Percentiles rank a stretch among this genome's conserved stretches.
Evolutionary conservation across 495 filamentous ascomycete species (phyloP).

Genomic region (Neurospora sp.): DNA sequence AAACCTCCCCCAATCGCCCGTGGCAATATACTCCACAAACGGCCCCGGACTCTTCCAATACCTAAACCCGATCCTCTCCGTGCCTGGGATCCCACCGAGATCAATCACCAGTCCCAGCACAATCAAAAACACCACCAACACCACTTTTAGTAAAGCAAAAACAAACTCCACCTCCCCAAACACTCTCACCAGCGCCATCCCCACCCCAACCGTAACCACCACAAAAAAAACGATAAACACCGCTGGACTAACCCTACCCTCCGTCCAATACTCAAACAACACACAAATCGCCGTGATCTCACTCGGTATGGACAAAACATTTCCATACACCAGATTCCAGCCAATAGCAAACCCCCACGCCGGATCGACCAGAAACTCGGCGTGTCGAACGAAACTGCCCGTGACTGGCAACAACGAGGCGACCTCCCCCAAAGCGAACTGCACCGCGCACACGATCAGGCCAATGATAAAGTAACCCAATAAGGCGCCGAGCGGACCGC

Average conservation of each 20-base stretch:
- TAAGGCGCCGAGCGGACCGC: slow-evolving; percentile 40
- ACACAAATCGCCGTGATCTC: slow-evolving; percentile 55
- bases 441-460: slow-evolving; percentile 38
- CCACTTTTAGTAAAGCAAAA: slow-evolving; percentile 52
- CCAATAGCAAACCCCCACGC: slow-evolving; percentile 76
- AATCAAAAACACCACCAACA: slow-evolving; percentile 55
- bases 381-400: slow-evolving; percentile 50
- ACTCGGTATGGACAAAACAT: slow-evolving; percentile 41
- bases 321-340: slow-evolving; percentile 43
- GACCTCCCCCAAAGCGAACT: slow-evolving; percentile 49
- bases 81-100: slow-evolving; percentile 48
- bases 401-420: slow-evolving; percentile 54
- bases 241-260: slow-evolving; percentile 27
- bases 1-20: slow-evolving; percentile 42
- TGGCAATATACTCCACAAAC: slow-evolving; percentile 49
- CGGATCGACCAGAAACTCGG: slow-evolving; percentile 64
- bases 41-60: slow-evolving; percentile 64
- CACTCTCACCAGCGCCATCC: slow-evolving; percentile 44
- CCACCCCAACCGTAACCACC: slow-evolving; percentile 41
- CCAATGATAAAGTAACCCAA: slow-evolving; percentile 46
- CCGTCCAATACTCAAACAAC: slow-evolving; percentile 46
- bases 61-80: slow-evolving; percentile 50
- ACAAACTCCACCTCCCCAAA: slow-evolving; percentile 55
- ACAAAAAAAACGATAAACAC: slow-evolving; percentile 49
- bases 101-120: slow-evolving; percentile 59